Evolutionary conservation across 305 asterid species (phyloP).

Genomic region (Fraxinus angustifolia): DNA sequence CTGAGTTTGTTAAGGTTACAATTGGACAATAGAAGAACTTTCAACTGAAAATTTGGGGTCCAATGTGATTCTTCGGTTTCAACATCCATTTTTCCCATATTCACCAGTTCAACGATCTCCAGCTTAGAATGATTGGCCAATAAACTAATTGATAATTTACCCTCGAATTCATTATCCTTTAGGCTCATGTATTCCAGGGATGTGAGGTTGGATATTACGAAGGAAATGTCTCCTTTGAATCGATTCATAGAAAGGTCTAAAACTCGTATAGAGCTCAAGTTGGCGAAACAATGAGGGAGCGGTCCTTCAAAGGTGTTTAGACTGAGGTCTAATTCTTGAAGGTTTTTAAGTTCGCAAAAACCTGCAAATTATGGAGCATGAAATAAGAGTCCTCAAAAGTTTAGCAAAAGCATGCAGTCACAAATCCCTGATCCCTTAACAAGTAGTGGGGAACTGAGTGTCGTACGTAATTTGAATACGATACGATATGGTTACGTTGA

Average conservation of each 20-base stretch:
- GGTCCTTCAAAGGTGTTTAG: not conserved
- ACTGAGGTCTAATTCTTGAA: not conserved
- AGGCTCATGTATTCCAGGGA: not conserved
- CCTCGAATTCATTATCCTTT: not conserved
- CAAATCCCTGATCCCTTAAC: not conserved
- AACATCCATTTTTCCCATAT: not conserved
- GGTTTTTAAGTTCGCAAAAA: not conserved
- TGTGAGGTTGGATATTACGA: not conserved
- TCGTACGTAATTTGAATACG: not conserved
- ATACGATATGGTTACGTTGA: not conserved
- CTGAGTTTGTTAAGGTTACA: not conserved
- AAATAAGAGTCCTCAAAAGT: not conserved
- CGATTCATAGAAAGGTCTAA: not conserved
- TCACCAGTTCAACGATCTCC: not conserved
- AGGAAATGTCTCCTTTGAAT: slow-evolving; percentile 9
- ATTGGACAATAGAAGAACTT: not conserved
- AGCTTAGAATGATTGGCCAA: slow-evolving; percentile 10
- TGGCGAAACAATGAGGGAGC: not conserved
- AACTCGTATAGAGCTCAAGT: not conserved
- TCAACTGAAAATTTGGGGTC: slow-evolving; percentile 1
- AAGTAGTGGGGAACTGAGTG: not conserved
- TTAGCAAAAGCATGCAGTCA: not conserved
- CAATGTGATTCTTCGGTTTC: not conserved
- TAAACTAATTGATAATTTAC: not conserved
- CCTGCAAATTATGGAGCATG: not conserved